Evolutionary conservation across 148 eudicot genomes (phyloP), one percentile per base, ranked within the genome.

Genomic region (Rhododendron vialii): DNA sequence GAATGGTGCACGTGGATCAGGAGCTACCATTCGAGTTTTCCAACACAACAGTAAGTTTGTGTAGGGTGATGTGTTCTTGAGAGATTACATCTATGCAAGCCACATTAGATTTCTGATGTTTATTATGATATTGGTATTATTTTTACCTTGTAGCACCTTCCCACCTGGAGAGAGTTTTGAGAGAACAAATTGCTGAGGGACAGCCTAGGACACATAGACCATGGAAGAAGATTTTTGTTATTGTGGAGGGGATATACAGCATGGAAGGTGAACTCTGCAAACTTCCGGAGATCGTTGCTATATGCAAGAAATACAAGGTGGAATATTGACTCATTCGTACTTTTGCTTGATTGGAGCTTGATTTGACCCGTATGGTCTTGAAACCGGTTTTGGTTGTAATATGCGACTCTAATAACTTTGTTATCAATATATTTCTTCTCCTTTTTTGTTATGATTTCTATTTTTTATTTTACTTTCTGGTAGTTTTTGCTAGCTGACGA

Each of bases 201-300:
- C 98, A 97, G 86, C 98, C 98, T 13, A 93, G 99, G 85, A 97
- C 99, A 20, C 99, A 95, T 91, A 92, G 99, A 91, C 98, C 99
- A 67, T 97, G 99, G 99, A 97, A 97, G 90, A 97, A 97, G 88
- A 97, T 97, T 73, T 92, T 97, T 63, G 96, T 97, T 82, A 92
- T 95, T 78, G 99, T 97, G 83, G 99, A 97, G 91, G 99, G 99
- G 53, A 97, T 97, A 86, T 97, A 97, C 86, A 97, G 99, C 85
- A 97, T 97, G 99, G 99, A 97, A 91, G 99, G 99, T 33, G 99
- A 97, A 87, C 93, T 97, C 20, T 97, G 99, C 94, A 92, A 95
- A 51, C 98, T 97, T 77, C 98, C 99, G n/a, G 99, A 95, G 91
- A 93, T 97, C 83, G 98, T 95, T 82, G 90, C 98, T 30, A 88